Conservation (phyloP, 768 basidiomycete genomes). For the Pleurotus eryngii region DNA sequence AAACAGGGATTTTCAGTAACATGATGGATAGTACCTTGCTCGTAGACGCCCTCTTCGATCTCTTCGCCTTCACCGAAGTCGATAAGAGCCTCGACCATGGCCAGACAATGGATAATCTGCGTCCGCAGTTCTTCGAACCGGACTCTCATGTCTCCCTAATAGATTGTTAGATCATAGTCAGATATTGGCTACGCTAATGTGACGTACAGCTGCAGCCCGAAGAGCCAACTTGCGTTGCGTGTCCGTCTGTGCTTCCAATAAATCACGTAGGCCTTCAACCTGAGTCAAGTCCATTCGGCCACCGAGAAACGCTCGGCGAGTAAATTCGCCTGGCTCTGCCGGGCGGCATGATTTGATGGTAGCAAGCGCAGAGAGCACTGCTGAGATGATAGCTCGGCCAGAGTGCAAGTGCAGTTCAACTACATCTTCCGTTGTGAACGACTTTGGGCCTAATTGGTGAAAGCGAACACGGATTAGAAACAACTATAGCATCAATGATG, state of each 20-base stretch:
- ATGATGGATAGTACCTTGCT: slow-evolving; percentile 47
- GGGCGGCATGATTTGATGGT: slow-evolving; percentile 63
- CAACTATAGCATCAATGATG: slow-evolving; percentile 2
- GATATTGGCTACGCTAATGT: background rate
- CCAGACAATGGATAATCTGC: slow-evolving; percentile 68
- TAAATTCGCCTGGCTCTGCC: slow-evolving; percentile 88
- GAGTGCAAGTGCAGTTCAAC: slow-evolving; percentile 88
- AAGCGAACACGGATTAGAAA: background rate
- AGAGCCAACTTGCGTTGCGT: slow-evolving; percentile 73
- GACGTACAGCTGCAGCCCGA: slow-evolving; percentile 61
- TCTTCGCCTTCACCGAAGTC: slow-evolving; percentile 94
- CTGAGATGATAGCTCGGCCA: slow-evolving; percentile 73
- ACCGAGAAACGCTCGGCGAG: slow-evolving; percentile 74
- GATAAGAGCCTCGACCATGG: slow-evolving; percentile 83
- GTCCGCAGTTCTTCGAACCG: slow-evolving; percentile 63
- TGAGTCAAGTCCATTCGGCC: slow-evolving; percentile 86
- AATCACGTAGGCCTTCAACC: slow-evolving; percentile 83
- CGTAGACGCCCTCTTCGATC: slow-evolving; percentile 77
- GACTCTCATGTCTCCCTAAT: slow-evolving; percentile 58
- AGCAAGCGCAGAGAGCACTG: slow-evolving; percentile 64
- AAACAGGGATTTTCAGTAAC: background rate
- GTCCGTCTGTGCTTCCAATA: slow-evolving; percentile 89
- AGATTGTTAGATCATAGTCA: slow-evolving; percentile 7
- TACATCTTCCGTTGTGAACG: slow-evolving; percentile 81
- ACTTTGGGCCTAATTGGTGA: slow-evolving; percentile 55